Evolutionary conservation across 2,329 filamentous ascomycete species (phyloP), one percentile per base, ranked within the genome.

Genomic region (Fusarium sp.): DNA sequence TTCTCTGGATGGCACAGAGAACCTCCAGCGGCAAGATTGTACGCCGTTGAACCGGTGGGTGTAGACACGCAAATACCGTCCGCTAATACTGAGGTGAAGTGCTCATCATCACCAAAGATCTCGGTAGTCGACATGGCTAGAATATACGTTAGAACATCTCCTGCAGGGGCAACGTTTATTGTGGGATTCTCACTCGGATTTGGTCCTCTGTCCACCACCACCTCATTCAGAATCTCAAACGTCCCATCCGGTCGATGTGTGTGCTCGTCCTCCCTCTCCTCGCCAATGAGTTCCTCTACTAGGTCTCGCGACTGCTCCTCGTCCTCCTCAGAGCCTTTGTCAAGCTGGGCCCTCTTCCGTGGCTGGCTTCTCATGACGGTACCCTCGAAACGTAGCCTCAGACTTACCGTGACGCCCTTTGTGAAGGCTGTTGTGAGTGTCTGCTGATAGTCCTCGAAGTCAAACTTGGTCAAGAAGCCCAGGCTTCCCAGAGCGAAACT

Each of bases 1-100:
- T 97, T 98, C 72, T 98, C 96, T 0, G 95, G 95, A 76, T 98
- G 95, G 75, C 94, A 97, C 23, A 98, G 86, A 5, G 93, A 97
- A 20, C 95, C 95, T n/a, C 96, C 96, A 0, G 95, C 94, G 0
- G 94, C 95, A 20, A 98, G 89, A 75, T 97, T 97, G 81, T 98
- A 98, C 18, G 95, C 95, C 15, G 95, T 98, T 8, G 92, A 96
- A 15, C 95, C 96, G 0, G 96, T 98, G 0, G 95, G 96, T 8
- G 95, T 98, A 2, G 95, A 94, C 23, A 98, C 91, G 76, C 94
- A 97, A 60, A 98, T 88, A 14, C 95, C 95, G 76, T 98, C 96
- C 23, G 95, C 96, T 70, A 96, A 90, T 9, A 98, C 88, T 0
- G 94, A 96, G 1, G 96, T 97, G 78, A 97, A 96, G 79, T 97